phyloP scores from a whole-genome alignment of 2,329 filamentous ascomycete genomes.

The Fusarium sp. region DNA sequence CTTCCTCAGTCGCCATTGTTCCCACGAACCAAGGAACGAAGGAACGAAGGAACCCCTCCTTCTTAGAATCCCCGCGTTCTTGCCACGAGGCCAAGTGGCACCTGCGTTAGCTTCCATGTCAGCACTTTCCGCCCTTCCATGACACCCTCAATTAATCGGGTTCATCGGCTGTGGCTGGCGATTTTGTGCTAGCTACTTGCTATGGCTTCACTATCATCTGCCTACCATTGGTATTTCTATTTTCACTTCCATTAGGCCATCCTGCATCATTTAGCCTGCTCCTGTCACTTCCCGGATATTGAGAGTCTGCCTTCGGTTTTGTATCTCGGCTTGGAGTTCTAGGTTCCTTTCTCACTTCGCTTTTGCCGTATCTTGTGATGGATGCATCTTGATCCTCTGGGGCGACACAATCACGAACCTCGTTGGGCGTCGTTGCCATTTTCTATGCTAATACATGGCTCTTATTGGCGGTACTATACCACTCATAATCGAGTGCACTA shows the following conservation, averaged over 20 bases:
- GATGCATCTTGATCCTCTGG: background rate
- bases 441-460: background rate
- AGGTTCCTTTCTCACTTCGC: background rate
- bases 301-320: background rate
- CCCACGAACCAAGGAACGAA: too few species aligned
- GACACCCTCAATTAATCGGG: background rate
- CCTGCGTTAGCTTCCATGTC: constrained; percentile 24
- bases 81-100: constrained; percentile 26
- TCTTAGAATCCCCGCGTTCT: constrained; percentile 1
- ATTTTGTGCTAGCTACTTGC: background rate
- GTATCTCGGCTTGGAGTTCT: background rate
- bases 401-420: background rate
- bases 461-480: background rate
- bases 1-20: too few species aligned
- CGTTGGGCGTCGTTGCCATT: background rate
- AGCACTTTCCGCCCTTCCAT: background rate
- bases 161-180: constrained; percentile 24
- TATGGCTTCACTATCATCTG: background rate
- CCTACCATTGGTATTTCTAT: background rate
- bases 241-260: background rate
- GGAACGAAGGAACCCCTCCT: background rate
- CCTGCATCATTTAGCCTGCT: constrained; percentile 19
- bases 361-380: background rate
- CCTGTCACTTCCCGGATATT: constrained; percentile 1
- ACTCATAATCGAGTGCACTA: background rate